phyloP scores from a whole-genome alignment of 2,329 filamentous ascomycete species.

The Cercospora brassicicola region DNA sequence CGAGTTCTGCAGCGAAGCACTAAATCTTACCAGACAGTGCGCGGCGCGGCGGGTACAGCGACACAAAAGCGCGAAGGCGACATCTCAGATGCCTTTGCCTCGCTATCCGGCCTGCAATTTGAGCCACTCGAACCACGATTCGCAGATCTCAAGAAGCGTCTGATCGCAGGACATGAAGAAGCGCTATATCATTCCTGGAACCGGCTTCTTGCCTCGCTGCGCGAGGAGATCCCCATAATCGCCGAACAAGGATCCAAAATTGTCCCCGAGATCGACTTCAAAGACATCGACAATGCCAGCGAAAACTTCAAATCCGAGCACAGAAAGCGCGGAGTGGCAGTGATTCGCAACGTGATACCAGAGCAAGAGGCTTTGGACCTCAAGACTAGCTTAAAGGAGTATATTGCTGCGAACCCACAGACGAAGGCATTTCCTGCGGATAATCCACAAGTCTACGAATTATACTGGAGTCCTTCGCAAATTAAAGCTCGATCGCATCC shows the following conservation, averaged over 20 bases:
- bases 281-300: slow-evolving; percentile 49
- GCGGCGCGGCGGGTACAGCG: slow-evolving; percentile 29
- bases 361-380: slow-evolving; percentile 47
- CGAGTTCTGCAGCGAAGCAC: not conserved
- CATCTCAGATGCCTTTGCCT: slow-evolving; percentile 54
- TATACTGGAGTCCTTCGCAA: slow-evolving; percentile 53
- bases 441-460: slow-evolving; percentile 53
- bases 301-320: slow-evolving; percentile 59
- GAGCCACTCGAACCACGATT: slow-evolving; percentile 48
- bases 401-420: slow-evolving; percentile 50
- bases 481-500: slow-evolving; percentile 50
- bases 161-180: slow-evolving; percentile 52
- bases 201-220: slow-evolving; percentile 46
- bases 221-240: slow-evolving; percentile 49
- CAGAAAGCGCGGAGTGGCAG: slow-evolving; percentile 56
- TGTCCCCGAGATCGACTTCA: slow-evolving; percentile 51
- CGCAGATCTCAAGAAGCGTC: slow-evolving; percentile 47
- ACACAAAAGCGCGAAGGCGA: slow-evolving; percentile 50
- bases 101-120: slow-evolving; percentile 50
- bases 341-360: slow-evolving; percentile 49
- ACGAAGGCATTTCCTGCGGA: slow-evolving; percentile 50
- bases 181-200: slow-evolving; percentile 50
- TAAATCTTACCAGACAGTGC: not conserved
- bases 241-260: slow-evolving; percentile 44
- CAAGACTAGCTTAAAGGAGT: slow-evolving; percentile 48